Conservation (phyloP, 2,329 filamentous ascomycete genomes). For the Chaetomium olivaceum region DNA sequence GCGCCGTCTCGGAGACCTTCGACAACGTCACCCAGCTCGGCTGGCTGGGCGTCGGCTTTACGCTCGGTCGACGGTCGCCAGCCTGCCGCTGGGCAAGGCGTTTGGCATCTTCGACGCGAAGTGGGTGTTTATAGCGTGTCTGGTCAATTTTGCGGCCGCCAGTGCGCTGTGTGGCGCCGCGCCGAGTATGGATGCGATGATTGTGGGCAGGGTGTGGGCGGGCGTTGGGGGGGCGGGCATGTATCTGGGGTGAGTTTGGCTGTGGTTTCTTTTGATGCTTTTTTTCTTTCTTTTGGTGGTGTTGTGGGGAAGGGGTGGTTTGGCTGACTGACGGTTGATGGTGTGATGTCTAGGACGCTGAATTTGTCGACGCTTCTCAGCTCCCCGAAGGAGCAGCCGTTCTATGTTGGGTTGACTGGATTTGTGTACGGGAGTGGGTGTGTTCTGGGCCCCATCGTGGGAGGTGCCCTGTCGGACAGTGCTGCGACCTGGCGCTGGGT, state of each 20-base stretch:
- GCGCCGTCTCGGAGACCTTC: background rate
- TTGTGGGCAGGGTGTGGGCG: constrained; percentile 31
- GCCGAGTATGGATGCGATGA: constrained; percentile 28
- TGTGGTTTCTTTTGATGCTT: background rate
- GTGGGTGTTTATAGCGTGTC: background rate
- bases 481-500: background rate
- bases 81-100: background rate
- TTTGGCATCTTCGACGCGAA: background rate
- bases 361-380: background rate
- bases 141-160: background rate
- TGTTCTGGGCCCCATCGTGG: background rate
- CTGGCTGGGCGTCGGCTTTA: background rate
- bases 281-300: background rate
- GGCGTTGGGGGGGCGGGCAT: constrained; percentile 23
- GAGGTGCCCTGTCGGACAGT: background rate
- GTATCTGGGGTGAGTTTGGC: constrained; percentile 16
- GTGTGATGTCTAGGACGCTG: background rate
- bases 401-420: background rate
- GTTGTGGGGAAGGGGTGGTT: no score
- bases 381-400: background rate
- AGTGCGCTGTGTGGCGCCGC: constrained; percentile 31
- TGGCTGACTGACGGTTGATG: background rate
- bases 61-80: background rate
- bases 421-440: background rate
- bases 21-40: background rate